Conservation (phyloP, 108 stramenopile genomes). For the Nannochloropsis salina region DNA sequence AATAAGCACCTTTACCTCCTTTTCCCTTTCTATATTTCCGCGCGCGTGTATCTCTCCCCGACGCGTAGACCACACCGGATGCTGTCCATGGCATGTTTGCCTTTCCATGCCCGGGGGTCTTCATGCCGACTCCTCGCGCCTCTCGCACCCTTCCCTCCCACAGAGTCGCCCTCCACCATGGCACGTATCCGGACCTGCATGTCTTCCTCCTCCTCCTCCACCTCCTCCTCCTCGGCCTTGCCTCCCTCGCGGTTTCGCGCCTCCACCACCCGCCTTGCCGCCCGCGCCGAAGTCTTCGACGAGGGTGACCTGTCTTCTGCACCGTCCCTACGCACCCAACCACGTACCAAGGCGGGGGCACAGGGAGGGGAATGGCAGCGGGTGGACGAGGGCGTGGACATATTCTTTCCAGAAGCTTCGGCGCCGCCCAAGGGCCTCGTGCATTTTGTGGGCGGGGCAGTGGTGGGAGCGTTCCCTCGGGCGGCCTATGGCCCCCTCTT, state of each 20-base stretch:
- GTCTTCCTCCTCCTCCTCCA: background rate
- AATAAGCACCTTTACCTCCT: background rate
- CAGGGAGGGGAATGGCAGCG: constrained; percentile 15
- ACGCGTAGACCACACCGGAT: too few relatives aligned
- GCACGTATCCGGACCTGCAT: background rate
- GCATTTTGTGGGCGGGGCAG: constrained; percentile 42
- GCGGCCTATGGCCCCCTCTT: constrained; percentile 35
- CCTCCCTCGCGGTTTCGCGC: background rate
- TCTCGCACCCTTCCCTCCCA: background rate
- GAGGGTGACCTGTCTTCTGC: background rate
- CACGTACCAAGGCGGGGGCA: too few relatives aligned
- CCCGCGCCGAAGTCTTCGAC: background rate
- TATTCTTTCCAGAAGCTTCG: constrained; percentile 31
- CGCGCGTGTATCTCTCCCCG: background rate
- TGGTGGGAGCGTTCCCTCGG: constrained; percentile 36
- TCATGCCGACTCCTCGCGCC: background rate
- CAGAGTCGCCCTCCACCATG: background rate
- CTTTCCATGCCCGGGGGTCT: background rate
- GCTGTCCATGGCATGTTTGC: background rate
- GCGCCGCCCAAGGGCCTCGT: constrained; percentile 39
- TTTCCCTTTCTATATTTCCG: background rate
- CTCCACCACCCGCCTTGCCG: constrained; percentile 10
- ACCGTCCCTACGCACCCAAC: background rate
- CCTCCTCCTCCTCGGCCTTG: background rate
- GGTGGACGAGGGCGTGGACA: constrained; percentile 34